Conservation (phyloP, 257 asterid genomes). For the Buddleja alternifolia region DNA sequence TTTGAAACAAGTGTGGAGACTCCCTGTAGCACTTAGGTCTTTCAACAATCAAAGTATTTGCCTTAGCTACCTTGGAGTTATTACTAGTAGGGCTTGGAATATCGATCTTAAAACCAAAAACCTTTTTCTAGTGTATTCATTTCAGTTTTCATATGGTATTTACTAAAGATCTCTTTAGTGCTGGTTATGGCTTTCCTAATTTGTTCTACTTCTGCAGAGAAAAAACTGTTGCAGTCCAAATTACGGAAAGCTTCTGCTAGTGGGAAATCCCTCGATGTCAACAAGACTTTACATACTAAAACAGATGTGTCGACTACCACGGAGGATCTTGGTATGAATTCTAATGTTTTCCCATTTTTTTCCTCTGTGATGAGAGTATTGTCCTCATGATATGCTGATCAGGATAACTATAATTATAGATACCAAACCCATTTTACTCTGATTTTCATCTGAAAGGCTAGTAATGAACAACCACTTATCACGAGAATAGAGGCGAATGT, state of each 20-base stretch:
- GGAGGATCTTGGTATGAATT: constrained; percentile 80
- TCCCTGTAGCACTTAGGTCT: neutral
- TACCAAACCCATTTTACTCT: constrained; percentile 8
- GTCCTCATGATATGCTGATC: neutral
- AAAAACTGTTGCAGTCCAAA: constrained; percentile 81
- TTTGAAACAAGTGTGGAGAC: constrained; percentile 16
- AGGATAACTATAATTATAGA: neutral
- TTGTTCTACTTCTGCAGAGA: constrained; percentile 61
- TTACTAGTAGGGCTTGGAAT: constrained; percentile 10
- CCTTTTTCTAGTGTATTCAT: neutral
- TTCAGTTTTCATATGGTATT: neutral
- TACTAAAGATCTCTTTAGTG: neutral
- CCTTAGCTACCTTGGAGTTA: constrained; percentile 13
- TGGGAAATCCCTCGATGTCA: constrained; percentile 57
- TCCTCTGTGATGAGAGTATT: constrained; percentile 12
- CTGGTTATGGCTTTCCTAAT: constrained; percentile 16
- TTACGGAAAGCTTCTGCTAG: constrained; percentile 74
- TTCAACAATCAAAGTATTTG: neutral
- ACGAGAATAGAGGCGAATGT: constrained; percentile 16
- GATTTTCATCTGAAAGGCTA: constrained; percentile 10
- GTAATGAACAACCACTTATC: constrained; percentile 25
- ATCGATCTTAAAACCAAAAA: neutral
- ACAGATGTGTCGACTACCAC: constrained; percentile 85
- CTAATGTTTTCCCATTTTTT: neutral
- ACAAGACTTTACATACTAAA: constrained; percentile 46